Evolutionary conservation across 225 moss, liverwort and hornwort species (phyloP), one percentile per base, ranked within the genome.

Genomic region (Bryum argenteum): DNA sequence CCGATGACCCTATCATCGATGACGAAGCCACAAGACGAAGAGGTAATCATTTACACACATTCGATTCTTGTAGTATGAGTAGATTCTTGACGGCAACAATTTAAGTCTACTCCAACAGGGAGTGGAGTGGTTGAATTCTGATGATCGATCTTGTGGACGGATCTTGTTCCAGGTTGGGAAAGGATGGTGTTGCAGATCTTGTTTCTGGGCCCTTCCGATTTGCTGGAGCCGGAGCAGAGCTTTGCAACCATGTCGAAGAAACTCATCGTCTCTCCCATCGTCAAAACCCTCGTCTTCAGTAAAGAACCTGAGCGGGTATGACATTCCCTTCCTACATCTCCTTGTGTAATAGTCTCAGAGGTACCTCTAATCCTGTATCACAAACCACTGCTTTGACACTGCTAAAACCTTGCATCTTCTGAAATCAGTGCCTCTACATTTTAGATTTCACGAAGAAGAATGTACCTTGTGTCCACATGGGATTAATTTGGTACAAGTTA

Each of bases 161-260:
- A n/a, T n/a, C n/a, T n/a, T n/a, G n/a, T n/a, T 77, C 72, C 89
- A 96, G 96, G 98, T 33, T 98, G 98, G 98, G 94, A 98, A 79
- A 87, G 98, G 74, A 98, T 98, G 94, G 98, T 98, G 57, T 69
- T 98, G 51, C 98, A 98, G 78, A 98, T 98, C 73, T 64, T 98
- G 64, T 98, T 98, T 68, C 82, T 98, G 33, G 98, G 98, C 37
- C 98, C 98, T 43, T 87, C 98, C 17, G 87, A 98, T 77, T 80
- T 98, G 58, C 81, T 98, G 61, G 98, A 98, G 79, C 98, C 98
- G 16, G 85, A 79, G 66, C 79, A 91, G 79, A 94, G 80, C 61
- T 98, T 98, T 67, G 86, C 79, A 53, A 80, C 85, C 70, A 92
- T 98, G 88, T 93, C 98, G 6, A 87, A 72, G 73, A 92, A 92